A percentile compares a stretch with the other conserved stretches of the same genome.
Evolutionary conservation across 805 yeast species (phyloP).

Genomic region (Yarrowia sp.): DNA sequence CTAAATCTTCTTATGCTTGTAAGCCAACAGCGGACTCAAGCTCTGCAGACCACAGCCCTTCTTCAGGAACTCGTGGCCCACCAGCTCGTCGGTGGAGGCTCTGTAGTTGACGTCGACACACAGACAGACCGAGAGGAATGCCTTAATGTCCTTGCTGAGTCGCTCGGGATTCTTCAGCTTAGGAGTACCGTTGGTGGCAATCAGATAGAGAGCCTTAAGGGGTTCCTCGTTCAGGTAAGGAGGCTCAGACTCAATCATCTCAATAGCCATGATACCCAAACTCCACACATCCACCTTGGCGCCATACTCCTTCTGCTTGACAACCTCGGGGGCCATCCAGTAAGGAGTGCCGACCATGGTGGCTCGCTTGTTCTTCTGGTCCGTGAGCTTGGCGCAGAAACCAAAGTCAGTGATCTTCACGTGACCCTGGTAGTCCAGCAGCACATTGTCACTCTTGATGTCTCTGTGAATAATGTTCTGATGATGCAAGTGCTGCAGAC

Average conservation of each 20-base stretch:
- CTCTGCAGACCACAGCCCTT: conserved; percentile 17
- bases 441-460: conserved; percentile 92
- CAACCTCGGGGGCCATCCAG: conserved; percentile 91
- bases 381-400: conserved; percentile 77
- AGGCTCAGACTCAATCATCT: conserved; percentile 84
- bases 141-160: conserved; percentile 71
- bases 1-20: conserved; percentile 21
- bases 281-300: conserved; percentile 84
- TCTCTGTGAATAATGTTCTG: conserved; percentile 95
- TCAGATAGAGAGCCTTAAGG: conserved; percentile 67
- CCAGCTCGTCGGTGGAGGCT: conserved; percentile 83
- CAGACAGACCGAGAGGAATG: conserved; percentile 82
- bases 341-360: conserved; percentile 88
- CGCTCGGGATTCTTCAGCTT: conserved; percentile 65
- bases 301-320: conserved; percentile 73
- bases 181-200: conserved; percentile 80
- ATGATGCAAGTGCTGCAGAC: conserved; percentile 85
- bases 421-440: conserved; percentile 74
- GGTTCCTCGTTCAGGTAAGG: conserved; percentile 81
- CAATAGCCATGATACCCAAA: conserved; percentile 79
- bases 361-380: conserved; percentile 66
- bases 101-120: conserved; percentile 92
- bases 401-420: conserved; percentile 95
- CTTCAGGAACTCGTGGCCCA: conserved; percentile 61
- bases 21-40: conserved; percentile 16